Conservation (phyloP, 139 green algal genomes). For the Pseudopediastrum boryanum region DNA sequence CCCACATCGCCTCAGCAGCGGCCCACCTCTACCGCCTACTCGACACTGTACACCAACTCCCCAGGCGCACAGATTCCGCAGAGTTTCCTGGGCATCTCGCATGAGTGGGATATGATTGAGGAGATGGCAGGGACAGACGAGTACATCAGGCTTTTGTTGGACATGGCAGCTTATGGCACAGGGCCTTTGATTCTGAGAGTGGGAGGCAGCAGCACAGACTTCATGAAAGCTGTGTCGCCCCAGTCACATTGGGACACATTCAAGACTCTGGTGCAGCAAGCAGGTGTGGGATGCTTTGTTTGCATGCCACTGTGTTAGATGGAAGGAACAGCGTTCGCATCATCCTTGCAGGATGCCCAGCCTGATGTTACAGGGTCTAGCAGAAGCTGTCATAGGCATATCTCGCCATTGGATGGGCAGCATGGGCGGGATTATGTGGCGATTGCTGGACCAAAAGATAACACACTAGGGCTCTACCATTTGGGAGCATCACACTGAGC, state of each 20-base stretch:
- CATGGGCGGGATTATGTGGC: too few relatives aligned
- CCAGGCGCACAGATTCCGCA: not conserved
- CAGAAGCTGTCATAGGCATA: not conserved
- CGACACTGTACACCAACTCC: not conserved
- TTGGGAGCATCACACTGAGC: not conserved
- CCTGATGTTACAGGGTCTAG: not conserved
- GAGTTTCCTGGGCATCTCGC: conserved; percentile 33
- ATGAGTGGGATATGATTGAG: conserved; percentile 34
- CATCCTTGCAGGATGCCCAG: not conserved
- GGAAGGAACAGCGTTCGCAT: not conserved
- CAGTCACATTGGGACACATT: not conserved
- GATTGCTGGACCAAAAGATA: too few relatives aligned
- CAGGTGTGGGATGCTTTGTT: not conserved
- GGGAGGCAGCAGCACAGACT: conserved; percentile 36
- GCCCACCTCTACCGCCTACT: too few relatives aligned
- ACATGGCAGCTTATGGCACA: conserved; percentile 27
- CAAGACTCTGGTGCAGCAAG: conserved; percentile 3
- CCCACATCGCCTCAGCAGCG: too few relatives aligned
- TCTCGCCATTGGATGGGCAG: not conserved
- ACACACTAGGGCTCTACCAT: not conserved
- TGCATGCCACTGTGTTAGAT: not conserved
- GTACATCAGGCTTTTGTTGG: conserved; percentile 11
- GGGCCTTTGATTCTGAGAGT: conserved; percentile 20
- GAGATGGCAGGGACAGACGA: conserved; percentile 9
- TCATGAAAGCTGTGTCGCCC: not conserved